Percentiles rank a stretch among this genome's conserved stretches.
Conservation (phyloP, 164 flowering plant species). For the Stephania cephalantha region DNA sequence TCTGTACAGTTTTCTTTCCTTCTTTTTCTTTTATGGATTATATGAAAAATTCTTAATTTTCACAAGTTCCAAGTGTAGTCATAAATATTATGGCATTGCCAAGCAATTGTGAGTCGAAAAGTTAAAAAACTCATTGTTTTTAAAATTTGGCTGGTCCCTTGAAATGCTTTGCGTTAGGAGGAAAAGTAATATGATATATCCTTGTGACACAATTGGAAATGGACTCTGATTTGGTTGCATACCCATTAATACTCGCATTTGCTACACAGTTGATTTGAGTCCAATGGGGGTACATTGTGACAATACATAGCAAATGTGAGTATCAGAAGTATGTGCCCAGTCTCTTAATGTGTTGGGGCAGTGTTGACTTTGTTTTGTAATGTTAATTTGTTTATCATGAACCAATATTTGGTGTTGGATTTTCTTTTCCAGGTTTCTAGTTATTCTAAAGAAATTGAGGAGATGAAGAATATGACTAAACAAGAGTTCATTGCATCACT, state of each 20-base stretch:
- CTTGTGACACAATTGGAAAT: too few species aligned
- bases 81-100: background rate
- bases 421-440: conserved; percentile 14
- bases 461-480: conserved; percentile 26
- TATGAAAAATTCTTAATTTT: background rate
- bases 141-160: too few species aligned
- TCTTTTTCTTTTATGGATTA: background rate
- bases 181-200: too few species aligned
- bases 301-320: too few species aligned
- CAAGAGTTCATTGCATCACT: conserved; percentile 26
- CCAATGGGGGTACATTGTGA: too few species aligned
- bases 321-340: too few species aligned
- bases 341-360: background rate
- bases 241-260: too few species aligned
- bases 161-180: too few species aligned
- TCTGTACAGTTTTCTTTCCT: conserved; percentile 33
- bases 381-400: background rate
- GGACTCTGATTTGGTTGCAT: too few species aligned
- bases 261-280: too few species aligned
- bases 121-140: too few species aligned
- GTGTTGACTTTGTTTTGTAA: background rate
- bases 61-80: background rate
- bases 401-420: background rate
- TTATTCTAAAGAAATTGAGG: conserved; percentile 23
- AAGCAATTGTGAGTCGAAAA: background rate